Evolutionary conservation across 371 early-diverging fungal species (phyloP).

Genomic region (Rhizomucor pusillus): DNA sequence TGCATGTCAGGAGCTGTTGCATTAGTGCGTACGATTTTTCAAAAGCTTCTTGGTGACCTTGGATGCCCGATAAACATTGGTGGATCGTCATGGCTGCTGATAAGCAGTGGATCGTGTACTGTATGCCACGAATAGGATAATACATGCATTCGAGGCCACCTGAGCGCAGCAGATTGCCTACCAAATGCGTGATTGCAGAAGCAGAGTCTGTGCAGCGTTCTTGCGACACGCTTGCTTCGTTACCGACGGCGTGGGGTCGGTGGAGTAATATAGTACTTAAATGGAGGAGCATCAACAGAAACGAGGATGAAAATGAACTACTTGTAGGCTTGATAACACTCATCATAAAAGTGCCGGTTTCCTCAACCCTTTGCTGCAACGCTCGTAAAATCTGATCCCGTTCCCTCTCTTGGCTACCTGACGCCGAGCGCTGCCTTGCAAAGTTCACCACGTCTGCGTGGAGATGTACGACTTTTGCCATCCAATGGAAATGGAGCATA

Average conservation of each 20-base stretch:
- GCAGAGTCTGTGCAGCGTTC: slow-evolving; percentile 29
- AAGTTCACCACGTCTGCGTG: slow-evolving; percentile 32
- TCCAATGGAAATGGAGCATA: slow-evolving; percentile 29
- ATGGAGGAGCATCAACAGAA: slow-evolving; percentile 16
- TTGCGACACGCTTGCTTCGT: slow-evolving; percentile 10
- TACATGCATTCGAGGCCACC: slow-evolving; percentile 33
- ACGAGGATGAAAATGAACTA: slow-evolving; percentile 6
- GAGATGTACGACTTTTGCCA: slow-evolving; percentile 29
- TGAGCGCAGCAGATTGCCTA: slow-evolving; percentile 20
- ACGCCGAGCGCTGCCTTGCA: slow-evolving; percentile 22
- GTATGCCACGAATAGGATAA: slow-evolving; percentile 39
- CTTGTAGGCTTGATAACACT: slow-evolving; percentile 7
- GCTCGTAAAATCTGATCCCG: slow-evolving; percentile 1
- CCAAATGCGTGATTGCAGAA: slow-evolving; percentile 20
- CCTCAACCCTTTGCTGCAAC: slow-evolving; percentile 16
- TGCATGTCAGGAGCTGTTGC: slow-evolving; percentile 11
- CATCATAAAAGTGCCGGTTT: slow-evolving; percentile 10
- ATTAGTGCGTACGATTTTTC: slow-evolving; percentile 12
- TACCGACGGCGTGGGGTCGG: slow-evolving; percentile 12
- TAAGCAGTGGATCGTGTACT: slow-evolving; percentile 40
- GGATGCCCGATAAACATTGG: slow-evolving; percentile 8
- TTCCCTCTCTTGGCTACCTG: slow-evolving; percentile 1
- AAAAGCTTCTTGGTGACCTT: slow-evolving; percentile 11
- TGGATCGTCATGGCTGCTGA: slow-evolving; percentile 38
- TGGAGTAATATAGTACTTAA: slow-evolving; percentile 17